Evolutionary conservation across 2,329 filamentous ascomycete genomes (phyloP).

Genomic region (Fusarium sp.): DNA sequence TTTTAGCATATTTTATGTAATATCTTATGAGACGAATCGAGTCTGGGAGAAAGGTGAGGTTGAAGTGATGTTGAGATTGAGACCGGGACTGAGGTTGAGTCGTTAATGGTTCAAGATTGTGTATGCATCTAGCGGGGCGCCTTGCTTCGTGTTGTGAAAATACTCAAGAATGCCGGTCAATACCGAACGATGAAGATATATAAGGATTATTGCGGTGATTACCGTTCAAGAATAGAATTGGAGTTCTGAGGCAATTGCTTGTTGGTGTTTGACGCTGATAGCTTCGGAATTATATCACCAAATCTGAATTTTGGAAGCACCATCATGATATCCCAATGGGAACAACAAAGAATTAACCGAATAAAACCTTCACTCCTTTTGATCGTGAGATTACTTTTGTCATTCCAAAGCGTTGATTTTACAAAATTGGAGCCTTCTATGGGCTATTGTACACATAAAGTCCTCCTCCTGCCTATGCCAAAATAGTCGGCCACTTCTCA

Average conservation of each 20-base stretch:
- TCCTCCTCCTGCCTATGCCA: not conserved
- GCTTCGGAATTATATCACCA: not conserved
- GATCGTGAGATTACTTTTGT: not conserved
- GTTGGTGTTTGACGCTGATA: not conserved
- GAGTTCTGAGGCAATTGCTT: not conserved
- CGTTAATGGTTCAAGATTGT: slow-evolving; percentile 14
- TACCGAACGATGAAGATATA: not conserved
- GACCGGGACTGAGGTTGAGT: slow-evolving; percentile 4
- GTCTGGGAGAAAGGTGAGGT: not conserved
- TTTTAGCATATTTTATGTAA: slow-evolving; percentile 11
- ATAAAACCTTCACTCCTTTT: not conserved
- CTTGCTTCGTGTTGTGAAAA: not conserved
- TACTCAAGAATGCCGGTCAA: not conserved
- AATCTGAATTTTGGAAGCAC: not conserved
- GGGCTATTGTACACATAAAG: slow-evolving; percentile 44
- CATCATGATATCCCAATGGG: accelerated
- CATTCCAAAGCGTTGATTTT: slow-evolving; percentile 34
- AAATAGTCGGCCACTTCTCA: slow-evolving; percentile 21
- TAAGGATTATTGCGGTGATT: accelerated
- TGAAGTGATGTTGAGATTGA: slow-evolving; percentile 4
- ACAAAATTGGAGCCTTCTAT: slow-evolving; percentile 38
- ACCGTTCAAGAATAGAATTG: not conserved
- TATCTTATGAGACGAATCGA: not conserved
- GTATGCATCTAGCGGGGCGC: slow-evolving; percentile 45
- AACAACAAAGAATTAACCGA: not conserved